Base-by-base conservation (phyloP, 164 flowering plant genomes). In the Saururus chinensis region DNA sequence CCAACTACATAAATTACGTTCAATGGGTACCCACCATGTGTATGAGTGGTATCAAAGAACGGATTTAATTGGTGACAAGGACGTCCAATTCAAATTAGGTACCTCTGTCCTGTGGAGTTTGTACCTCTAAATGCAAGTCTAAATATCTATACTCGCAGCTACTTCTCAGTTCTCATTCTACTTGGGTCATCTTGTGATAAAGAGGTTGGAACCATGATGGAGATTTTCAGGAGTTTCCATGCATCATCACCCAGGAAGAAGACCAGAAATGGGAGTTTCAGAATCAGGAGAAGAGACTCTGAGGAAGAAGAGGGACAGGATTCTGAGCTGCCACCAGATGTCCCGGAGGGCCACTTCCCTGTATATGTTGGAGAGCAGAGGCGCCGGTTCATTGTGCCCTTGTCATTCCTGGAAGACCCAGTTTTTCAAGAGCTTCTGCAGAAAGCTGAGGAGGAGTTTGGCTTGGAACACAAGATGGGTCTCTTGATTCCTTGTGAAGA, bases 401-500 rank as follows among this genome's bases (percentile, higher is more conserved):
- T 81, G 23, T 64, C 84, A 11, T 77, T 71, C 68, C 48, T 82
- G 60, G 58, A 37, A 11, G 69, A 65, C 45, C 79, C 81, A 0
- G 63, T 70, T 65, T 82, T 84, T 24, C 82, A 78, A 49, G 49
- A 19, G 24, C 68, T 82, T 24, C 79, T 84, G 19, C 77, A 65
- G 58, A 55, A 69, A 60, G 80, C 86, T 10, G 88, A 76, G 24
- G 88, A 84, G 65, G 85, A 81, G 66, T 84, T 71, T 30, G 88
- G 88, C 0, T 82, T 78, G 35, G 65, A 72, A 35, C 82, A 84
- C 48, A 80, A 79, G 51, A 78, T 69, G 81, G 88, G 84, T 2
- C 66, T 84, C 19, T 80, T 79, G 19, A 70, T 84, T 54, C 88
- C 84, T 42, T 84, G 86, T 57, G 81, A 80, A 4, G 88, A 84